phyloP scores from a whole-genome alignment of 106 monocot species.

The Dendrobium nobile region DNA sequence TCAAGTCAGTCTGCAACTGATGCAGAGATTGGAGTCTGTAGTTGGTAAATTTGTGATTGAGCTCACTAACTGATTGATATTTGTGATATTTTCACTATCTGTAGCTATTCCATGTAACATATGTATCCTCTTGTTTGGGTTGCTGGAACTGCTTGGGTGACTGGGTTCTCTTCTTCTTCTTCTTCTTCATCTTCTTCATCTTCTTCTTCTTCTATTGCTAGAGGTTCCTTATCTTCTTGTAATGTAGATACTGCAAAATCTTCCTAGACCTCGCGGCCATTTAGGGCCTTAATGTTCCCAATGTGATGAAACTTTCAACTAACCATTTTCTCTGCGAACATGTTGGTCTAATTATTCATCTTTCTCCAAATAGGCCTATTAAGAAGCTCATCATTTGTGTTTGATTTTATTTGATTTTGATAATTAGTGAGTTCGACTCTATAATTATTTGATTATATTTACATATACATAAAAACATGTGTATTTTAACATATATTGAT shows the following conservation, averaged over 20 bases:
- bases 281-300: slow-evolving; percentile 4
- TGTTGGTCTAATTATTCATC: no score
- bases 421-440: no score
- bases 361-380: no score
- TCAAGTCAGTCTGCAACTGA: slow-evolving; percentile 45
- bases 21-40: background rate
- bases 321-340: background rate
- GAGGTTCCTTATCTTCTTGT: background rate
- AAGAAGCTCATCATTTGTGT: no score
- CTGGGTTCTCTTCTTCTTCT: background rate
- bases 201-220: background rate
- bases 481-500: no score
- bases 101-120: slow-evolving; percentile 10
- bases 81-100: background rate
- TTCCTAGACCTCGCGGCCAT: background rate
- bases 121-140: background rate
- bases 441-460: no score
- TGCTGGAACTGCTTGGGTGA: slow-evolving; percentile 9
- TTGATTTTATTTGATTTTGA: no score
- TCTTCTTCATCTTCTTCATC: background rate
- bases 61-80: slow-evolving; percentile 12
- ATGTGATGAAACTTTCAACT: slow-evolving; percentile 3
- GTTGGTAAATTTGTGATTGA: background rate
- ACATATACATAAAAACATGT: no score
- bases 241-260: slow-evolving; percentile 4